Percentiles rank a stretch among this genome's conserved stretches.
Evolutionary conservation across 495 filamentous ascomycete species (phyloP).

Genomic region (Wilcoxina mikolae): DNA sequence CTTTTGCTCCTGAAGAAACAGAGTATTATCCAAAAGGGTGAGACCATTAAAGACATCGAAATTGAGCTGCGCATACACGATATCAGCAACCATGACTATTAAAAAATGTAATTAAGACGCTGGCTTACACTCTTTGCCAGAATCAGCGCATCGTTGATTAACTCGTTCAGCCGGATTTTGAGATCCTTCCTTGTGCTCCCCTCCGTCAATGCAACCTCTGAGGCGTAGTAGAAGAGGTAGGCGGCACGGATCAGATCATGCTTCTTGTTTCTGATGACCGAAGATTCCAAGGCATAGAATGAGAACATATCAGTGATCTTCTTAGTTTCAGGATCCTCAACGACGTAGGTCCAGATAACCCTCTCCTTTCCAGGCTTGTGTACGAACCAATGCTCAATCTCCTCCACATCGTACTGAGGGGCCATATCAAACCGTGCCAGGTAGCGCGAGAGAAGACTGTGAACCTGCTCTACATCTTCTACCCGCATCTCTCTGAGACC

Average conservation of each 20-base stretch:
- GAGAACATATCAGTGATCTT: conserved; percentile 94
- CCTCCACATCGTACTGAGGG: conserved; percentile 61
- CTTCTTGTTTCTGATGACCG: conserved; percentile 65
- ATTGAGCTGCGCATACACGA: conserved; percentile 32
- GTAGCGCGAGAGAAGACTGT: conserved; percentile 60
- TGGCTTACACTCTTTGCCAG: conserved; percentile 58
- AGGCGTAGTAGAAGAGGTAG: conserved; percentile 93
- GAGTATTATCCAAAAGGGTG: conserved; percentile 77
- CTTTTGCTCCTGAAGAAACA: conserved; percentile 88
- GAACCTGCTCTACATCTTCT: conserved; percentile 58
- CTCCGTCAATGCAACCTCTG: conserved; percentile 53
- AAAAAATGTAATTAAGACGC: too few relatives aligned
- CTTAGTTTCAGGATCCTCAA: conserved; percentile 40
- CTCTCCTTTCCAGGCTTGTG: conserved; percentile 53
- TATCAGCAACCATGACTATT: too few relatives aligned
- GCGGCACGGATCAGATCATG: conserved; percentile 66
- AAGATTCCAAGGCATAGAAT: conserved; percentile 88
- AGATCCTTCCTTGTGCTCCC: conserved; percentile 44
- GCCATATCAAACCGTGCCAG: conserved; percentile 67
- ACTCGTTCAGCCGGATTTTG: conserved; percentile 54
- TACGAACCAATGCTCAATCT: conserved; percentile 78
- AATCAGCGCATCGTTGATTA: conserved; percentile 77
- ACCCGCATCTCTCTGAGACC: conserved; percentile 65
- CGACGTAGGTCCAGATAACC: conserved; percentile 82
- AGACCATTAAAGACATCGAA: conserved; percentile 97